Percentiles rank a stretch among this genome's conserved stretches.
Evolutionary conservation across 2,329 filamentous ascomycete genomes (phyloP).

Genomic region (Aspergillus spinulosporus): DNA sequence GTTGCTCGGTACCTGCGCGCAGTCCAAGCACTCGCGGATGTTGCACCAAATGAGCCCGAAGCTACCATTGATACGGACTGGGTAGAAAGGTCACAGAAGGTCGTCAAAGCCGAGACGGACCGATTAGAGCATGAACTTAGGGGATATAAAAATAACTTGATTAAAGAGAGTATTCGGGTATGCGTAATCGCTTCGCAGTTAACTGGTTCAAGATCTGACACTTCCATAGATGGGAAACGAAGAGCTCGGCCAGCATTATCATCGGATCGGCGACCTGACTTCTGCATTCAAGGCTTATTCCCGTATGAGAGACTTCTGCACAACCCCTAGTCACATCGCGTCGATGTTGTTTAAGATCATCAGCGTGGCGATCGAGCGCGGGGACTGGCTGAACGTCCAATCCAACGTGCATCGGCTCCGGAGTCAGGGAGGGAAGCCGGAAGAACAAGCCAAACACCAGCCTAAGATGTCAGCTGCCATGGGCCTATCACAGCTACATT

Average conservation of each 20-base stretch:
- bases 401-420: conserved; percentile 60
- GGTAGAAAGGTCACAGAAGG: conserved; percentile 67
- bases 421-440: conserved; percentile 54
- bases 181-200: conserved; percentile 25
- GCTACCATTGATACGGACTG: conserved; percentile 69
- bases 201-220: conserved; percentile 3
- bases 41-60: conserved; percentile 67
- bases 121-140: conserved; percentile 83
- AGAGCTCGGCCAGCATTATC: conserved; percentile 81
- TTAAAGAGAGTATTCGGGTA: conserved; percentile 95
- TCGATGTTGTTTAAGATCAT: conserved; percentile 80
- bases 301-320: conserved; percentile 89
- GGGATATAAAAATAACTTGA: conserved; percentile 92
- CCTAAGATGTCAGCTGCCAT: conserved; percentile 66
- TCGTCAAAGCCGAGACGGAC: conserved; percentile 68
- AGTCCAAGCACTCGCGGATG: conserved; percentile 63
- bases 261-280: conserved; percentile 71
- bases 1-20: conserved; percentile 69
- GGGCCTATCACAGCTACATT: conserved; percentile 62
- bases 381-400: conserved; percentile 71
- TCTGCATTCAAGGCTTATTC: conserved; percentile 75
- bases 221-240: conserved; percentile 83
- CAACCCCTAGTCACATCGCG: conserved; percentile 75
- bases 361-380: conserved; percentile 71
- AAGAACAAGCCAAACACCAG: conserved; percentile 58